phyloP scores from a whole-genome alignment of 352 stramenopile species.

The Globisporangium spiculum region DNA sequence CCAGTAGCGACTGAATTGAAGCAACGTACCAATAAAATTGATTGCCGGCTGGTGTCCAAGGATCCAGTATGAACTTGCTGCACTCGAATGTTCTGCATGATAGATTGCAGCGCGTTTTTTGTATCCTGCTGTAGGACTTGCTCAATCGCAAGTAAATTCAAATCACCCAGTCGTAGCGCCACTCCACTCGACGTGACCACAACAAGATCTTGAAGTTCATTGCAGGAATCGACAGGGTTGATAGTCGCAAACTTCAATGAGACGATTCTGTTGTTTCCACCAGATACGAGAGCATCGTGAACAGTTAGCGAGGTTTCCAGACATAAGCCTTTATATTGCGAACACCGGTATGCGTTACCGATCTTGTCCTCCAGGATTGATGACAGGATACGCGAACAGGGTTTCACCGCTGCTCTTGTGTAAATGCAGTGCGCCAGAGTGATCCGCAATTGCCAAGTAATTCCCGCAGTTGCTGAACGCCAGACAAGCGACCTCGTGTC shows the following conservation, averaged over 20 bases:
- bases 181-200: slow-evolving; percentile 25
- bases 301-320: not conserved
- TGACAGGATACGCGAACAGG: slow-evolving; percentile 23
- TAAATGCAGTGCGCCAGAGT: slow-evolving; percentile 23
- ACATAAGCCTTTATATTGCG: too few relatives aligned
- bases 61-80: slow-evolving; percentile 14
- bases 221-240: not conserved
- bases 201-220: slow-evolving; percentile 26
- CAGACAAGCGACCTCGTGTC: slow-evolving; percentile 23
- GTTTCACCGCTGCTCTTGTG: slow-evolving; percentile 26
- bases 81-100: slow-evolving; percentile 28
- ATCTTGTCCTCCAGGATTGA: not conserved
- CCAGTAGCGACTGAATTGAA: not conserved
- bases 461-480: slow-evolving; percentile 34
- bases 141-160: slow-evolving; percentile 33
- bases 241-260: slow-evolving; percentile 19
- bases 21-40: slow-evolving; percentile 22
- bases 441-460: slow-evolving; percentile 33
- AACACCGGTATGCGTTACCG: not conserved
- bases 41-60: slow-evolving; percentile 18
- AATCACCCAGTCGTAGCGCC: slow-evolving; percentile 23
- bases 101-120: slow-evolving; percentile 19
- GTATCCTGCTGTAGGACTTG: slow-evolving; percentile 17
- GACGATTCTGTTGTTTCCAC: slow-evolving; percentile 4
- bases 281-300: not conserved